phyloP scores from a whole-genome alignment of 371 early-diverging fungal genomes.

The Zopfochytrium polystomum region DNA sequence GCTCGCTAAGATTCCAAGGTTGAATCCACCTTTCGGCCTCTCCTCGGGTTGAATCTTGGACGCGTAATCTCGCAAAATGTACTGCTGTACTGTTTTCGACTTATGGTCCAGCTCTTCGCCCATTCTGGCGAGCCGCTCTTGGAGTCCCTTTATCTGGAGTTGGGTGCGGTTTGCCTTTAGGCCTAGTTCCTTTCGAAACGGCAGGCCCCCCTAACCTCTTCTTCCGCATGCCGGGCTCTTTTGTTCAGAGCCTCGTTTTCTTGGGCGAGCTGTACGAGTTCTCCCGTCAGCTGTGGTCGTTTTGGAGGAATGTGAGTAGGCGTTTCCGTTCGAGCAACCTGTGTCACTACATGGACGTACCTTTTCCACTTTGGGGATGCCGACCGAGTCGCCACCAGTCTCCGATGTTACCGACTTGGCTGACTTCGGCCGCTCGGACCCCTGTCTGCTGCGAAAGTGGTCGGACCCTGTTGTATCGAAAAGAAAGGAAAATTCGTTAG shows the following conservation, averaged over 20 bases:
- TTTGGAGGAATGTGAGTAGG: neutral
- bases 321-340: neutral
- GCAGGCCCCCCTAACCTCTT: conserved; percentile 33
- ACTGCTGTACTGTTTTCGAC: conserved; percentile 49
- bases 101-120: conserved; percentile 46
- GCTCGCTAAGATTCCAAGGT: conserved; percentile 42
- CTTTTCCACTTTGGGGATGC: conserved; percentile 32
- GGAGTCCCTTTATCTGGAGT: conserved; percentile 25
- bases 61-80: conserved; percentile 46
- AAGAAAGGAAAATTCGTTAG: too few relatives aligned
- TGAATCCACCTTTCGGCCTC: conserved; percentile 37
- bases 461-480: neutral
- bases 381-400: conserved; percentile 7
- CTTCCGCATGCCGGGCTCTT: conserved; percentile 39
- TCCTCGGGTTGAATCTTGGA: conserved; percentile 45
- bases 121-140: conserved; percentile 29
- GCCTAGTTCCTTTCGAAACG: neutral
- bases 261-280: conserved; percentile 39
- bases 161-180: neutral
- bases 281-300: conserved; percentile 34
- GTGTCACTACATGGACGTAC: conserved; percentile 7
- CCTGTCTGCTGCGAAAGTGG: neutral
- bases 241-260: conserved; percentile 48
- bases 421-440: conserved; percentile 5
- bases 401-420: conserved; percentile 1